These are phyloP conservation scores for Metschnikowia aberdeeniae DNA, from an alignment of 805 yeast genomes.

Conservation along the genomic window DNA sequence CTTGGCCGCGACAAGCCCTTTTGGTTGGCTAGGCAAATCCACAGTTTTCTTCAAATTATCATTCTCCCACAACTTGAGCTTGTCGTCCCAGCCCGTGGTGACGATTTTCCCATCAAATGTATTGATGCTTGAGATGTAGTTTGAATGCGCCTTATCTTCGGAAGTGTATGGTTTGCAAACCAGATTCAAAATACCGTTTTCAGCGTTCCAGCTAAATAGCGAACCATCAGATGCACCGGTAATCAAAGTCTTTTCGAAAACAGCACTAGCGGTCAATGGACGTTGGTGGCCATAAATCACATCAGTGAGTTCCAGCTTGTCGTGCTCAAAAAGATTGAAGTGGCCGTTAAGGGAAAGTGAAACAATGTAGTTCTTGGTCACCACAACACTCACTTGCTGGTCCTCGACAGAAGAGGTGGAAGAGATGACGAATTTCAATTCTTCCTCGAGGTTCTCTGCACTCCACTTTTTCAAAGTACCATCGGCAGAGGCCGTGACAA, in stretches of 20 bases:
- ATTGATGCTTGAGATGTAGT: conserved; percentile 57
- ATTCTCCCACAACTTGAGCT: conserved; percentile 43
- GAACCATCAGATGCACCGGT: conserved; percentile 86
- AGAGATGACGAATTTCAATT: conserved; percentile 45
- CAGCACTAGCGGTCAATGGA: conserved; percentile 60
- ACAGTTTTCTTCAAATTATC: conserved; percentile 12
- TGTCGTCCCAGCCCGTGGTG: conserved; percentile 90
- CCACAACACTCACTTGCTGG: conserved; percentile 79
- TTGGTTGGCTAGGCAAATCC: conserved; percentile 33
- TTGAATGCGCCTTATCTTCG: conserved; percentile 50
- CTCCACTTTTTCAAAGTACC: conserved; percentile 65
- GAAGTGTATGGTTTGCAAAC: conserved; percentile 31
- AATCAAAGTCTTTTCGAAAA: conserved; percentile 27
- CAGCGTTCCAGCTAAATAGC: conserved; percentile 54
- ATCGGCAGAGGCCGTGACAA: conserved; percentile 86
- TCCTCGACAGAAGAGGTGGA: conserved; percentile 40
- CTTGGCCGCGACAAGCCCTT: conserved; percentile 24
- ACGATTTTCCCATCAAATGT: conserved; percentile 26
- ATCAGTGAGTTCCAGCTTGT: conserved; percentile 29
- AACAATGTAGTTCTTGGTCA: conserved; percentile 55
- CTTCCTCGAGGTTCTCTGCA: conserved; percentile 32
- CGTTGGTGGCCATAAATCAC: conserved; percentile 75
- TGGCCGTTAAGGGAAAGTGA: conserved; percentile 72
- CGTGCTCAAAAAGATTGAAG: conserved; percentile 52
- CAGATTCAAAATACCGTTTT: conserved; percentile 12